Evolutionary conservation across 176 grass and related monocot species (phyloP), one percentile per base, ranked within the genome.

Genomic region (Zoysia japonica): DNA sequence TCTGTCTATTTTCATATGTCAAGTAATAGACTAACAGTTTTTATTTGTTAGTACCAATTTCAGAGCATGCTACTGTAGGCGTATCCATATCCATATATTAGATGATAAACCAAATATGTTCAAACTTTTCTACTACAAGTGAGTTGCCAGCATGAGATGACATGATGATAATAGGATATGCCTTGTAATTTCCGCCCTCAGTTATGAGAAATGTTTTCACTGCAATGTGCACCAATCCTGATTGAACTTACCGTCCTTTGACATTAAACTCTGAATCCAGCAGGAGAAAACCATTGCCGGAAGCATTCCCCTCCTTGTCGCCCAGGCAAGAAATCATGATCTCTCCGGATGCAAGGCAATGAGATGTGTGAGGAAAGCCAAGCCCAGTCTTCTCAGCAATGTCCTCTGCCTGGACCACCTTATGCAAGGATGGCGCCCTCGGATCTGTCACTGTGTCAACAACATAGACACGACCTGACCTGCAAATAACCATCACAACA

Each of bases 261-360:
- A 98, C 88, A 19, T 98, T 98, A 44, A 98, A 98, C 9, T 98
- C 90, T 7, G 96, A 98, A 91, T 98, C 96, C 77, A 98, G 67
- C 51, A 94, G 82, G 5, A 98, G 85, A 64, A 94, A 98, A 35
- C 96, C 96, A 78, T 77, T 95, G 9, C 92, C 96, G 65, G 78
- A 60, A n/a, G 90, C 90, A 87, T 98, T 93, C 2, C 96, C 96
- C 14, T 95, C 85, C 76, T 80, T 91, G 79, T 98, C 96, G 3
- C 96, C 96, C 5, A 98, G 88, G 81, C 90, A 98, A 65, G 96
- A 98, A 35, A 98, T 76, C 92, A 98, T 93, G 62, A 98, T 86
- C 17, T 98, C 92, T 1, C 96, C 96, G 48, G 90, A 93, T 75
- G 92, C 96, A 68, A 98, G 96, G 74, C 92, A 98, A 64, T 95